These are phyloP conservation scores for Brettanomyces bruxellensis DNA, from an alignment of 805 yeast species.

Conservation along the genomic window DNA sequence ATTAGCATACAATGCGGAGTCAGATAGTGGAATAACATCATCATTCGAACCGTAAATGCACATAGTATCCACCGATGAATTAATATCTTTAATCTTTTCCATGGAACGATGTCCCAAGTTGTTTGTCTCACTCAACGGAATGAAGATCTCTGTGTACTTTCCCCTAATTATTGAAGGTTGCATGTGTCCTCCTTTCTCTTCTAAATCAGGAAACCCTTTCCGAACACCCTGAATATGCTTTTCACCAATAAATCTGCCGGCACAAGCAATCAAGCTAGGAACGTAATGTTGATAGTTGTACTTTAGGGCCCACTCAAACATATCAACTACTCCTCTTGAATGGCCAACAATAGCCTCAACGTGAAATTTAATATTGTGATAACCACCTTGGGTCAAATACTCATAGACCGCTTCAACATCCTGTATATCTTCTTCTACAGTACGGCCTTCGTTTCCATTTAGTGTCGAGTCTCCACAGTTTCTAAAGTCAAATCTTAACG, in stretches of 20 bases:
- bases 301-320: constrained; percentile 59
- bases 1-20: constrained; percentile 51
- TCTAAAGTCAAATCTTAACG: constrained; percentile 76
- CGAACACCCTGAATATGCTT: constrained; percentile 35
- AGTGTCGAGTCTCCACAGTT: constrained; percentile 65
- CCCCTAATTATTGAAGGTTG: constrained; percentile 44
- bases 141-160: constrained; percentile 28
- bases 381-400: constrained; percentile 19
- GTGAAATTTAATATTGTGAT: constrained; percentile 31
- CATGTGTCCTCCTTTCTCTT: constrained; percentile 30
- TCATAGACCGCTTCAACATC: constrained; percentile 48
- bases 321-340: constrained; percentile 71
- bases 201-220: constrained; percentile 28
- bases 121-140: constrained; percentile 41
- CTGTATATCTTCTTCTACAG: constrained; percentile 52
- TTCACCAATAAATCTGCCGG: constrained; percentile 55
- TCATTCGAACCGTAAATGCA: constrained; percentile 70
- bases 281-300: constrained; percentile 30
- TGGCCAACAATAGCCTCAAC: constrained; percentile 62
- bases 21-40: constrained; percentile 53
- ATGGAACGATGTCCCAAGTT: constrained; percentile 44
- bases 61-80: constrained; percentile 38
- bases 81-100: constrained; percentile 22
- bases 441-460: constrained; percentile 50
- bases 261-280: constrained; percentile 62